phyloP scores from a whole-genome alignment of 208 protist genomes.

The Willaertia magna region DNA sequence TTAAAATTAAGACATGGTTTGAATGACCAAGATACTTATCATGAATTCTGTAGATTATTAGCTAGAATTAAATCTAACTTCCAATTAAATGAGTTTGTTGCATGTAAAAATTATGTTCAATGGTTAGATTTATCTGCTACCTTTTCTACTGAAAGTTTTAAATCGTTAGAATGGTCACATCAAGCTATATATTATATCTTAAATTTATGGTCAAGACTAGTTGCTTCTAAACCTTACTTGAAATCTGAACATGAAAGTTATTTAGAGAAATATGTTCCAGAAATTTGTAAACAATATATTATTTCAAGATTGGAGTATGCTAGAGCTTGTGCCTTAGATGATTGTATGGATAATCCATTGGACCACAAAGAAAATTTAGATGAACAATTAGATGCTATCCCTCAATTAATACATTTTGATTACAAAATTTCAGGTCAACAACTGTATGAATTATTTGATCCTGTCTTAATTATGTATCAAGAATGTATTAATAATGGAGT shows the following conservation, averaged over 20 bases:
- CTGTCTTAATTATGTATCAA: neutral
- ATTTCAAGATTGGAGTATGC: constrained; percentile 23
- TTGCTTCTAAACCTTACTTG: constrained; percentile 36
- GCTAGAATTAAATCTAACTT: constrained; percentile 49
- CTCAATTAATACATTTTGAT: constrained; percentile 11
- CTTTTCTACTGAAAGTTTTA: constrained; percentile 42
- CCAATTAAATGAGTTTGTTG: constrained; percentile 39
- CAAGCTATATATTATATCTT: constrained; percentile 40
- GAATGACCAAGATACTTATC: constrained; percentile 42
- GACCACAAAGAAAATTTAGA: constrained; percentile 23
- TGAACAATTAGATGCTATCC: constrained; percentile 21
- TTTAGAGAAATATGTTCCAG: constrained; percentile 31
- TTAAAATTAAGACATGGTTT: constrained; percentile 34
- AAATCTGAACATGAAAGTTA: constrained; percentile 23
- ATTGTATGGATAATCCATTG: constrained; percentile 10
- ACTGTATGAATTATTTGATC: neutral
- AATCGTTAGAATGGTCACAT: constrained; percentile 16
- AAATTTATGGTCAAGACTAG: constrained; percentile 38
- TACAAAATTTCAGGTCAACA: constrained; percentile 23
- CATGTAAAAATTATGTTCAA: constrained; percentile 28
- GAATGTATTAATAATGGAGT: neutral
- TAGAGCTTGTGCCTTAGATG: neutral
- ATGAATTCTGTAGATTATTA: constrained; percentile 46
- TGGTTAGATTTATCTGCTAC: constrained; percentile 38
- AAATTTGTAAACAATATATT: constrained; percentile 31